Percentiles rank a stretch among this genome's conserved stretches.
These are phyloP conservation scores for Blastobotrys raffinosifermentans DNA, from an alignment of 1,139 yeast genomes.

Conservation along the genomic window DNA sequence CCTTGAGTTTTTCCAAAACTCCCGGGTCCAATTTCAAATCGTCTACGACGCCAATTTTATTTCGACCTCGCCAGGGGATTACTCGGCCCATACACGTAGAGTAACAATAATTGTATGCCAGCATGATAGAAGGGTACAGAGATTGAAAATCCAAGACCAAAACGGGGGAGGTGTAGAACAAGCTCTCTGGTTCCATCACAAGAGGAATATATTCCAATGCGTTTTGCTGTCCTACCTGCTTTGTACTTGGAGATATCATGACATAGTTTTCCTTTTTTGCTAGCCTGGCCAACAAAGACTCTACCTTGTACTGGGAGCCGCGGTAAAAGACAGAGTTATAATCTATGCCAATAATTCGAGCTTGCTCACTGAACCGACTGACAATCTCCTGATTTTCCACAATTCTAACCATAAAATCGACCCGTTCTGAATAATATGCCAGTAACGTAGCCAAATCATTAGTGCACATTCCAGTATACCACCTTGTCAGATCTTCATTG, in stretches of 20 bases:
- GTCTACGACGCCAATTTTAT: constrained; percentile 46
- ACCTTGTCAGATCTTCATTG: constrained; percentile 43
- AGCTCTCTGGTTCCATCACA: constrained; percentile 86
- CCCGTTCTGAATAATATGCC: constrained; percentile 47
- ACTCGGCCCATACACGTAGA: constrained; percentile 78
- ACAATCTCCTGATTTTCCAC: constrained; percentile 61
- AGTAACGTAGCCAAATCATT: constrained; percentile 38
- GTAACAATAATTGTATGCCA: constrained; percentile 88
- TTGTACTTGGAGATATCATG: constrained; percentile 71
- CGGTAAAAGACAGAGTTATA: constrained; percentile 81
- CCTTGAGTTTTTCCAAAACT: constrained; percentile 45
- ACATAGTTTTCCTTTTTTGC: constrained; percentile 71
- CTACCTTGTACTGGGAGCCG: constrained; percentile 93
- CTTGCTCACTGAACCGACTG: constrained; percentile 71
- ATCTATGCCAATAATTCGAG: constrained; percentile 82
- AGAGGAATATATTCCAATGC: constrained; percentile 85
- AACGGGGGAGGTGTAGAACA: constrained; percentile 80
- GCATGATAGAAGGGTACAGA: constrained; percentile 83
- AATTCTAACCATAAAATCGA: constrained; percentile 45
- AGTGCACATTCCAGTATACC: constrained; percentile 36
- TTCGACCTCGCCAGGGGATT: constrained; percentile 44
- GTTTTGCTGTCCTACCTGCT: constrained; percentile 77
- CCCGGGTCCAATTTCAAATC: constrained; percentile 52
- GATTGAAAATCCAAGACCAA: constrained; percentile 91
- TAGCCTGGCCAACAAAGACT: constrained; percentile 68